Evolutionary conservation across 805 yeast genomes (phyloP).

Genomic region (Grigorovia humatica): DNA sequence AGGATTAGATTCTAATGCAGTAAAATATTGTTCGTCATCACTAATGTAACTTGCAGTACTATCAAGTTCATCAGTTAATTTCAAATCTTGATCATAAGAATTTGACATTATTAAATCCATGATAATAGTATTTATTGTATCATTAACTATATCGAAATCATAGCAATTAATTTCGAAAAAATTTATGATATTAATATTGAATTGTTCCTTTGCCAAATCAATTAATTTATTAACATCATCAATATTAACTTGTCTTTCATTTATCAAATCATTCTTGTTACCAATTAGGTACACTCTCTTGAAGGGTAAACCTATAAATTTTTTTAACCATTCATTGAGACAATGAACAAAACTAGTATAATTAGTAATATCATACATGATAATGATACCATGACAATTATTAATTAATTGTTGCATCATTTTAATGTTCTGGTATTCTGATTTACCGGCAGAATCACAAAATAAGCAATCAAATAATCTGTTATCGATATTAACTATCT

Average conservation of each 20-base stretch:
- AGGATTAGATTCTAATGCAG: not conserved
- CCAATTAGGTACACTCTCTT: slow-evolving; percentile 37
- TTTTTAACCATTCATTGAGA: slow-evolving; percentile 34
- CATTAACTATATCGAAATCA: slow-evolving; percentile 31
- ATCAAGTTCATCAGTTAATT: not conserved
- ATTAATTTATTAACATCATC: slow-evolving; percentile 31
- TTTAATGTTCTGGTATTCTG: slow-evolving; percentile 34
- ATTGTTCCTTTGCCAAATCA: slow-evolving; percentile 22
- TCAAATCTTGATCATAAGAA: slow-evolving; percentile 29
- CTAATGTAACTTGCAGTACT: too few relatives aligned
- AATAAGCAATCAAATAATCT: slow-evolving; percentile 34
- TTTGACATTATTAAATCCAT: slow-evolving; percentile 31
- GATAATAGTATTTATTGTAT: slow-evolving; percentile 31
- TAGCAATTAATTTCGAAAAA: slow-evolving; percentile 40
- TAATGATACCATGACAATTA: slow-evolving; percentile 37
- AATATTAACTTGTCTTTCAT: slow-evolving; percentile 30
- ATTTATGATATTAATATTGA: slow-evolving; percentile 30
- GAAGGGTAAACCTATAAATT: slow-evolving; percentile 28
- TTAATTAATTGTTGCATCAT: slow-evolving; percentile 36
- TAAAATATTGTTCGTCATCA: not conserved
- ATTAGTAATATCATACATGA: slow-evolving; percentile 37
- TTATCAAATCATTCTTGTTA: slow-evolving; percentile 32
- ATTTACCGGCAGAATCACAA: slow-evolving; percentile 47
- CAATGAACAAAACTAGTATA: slow-evolving; percentile 29
- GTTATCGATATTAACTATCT: slow-evolving; percentile 35